These are phyloP conservation scores for Paraconiothyrium brasiliense DNA, from an alignment of 2,329 filamentous ascomycete species.

Conservation along the genomic window DNA sequence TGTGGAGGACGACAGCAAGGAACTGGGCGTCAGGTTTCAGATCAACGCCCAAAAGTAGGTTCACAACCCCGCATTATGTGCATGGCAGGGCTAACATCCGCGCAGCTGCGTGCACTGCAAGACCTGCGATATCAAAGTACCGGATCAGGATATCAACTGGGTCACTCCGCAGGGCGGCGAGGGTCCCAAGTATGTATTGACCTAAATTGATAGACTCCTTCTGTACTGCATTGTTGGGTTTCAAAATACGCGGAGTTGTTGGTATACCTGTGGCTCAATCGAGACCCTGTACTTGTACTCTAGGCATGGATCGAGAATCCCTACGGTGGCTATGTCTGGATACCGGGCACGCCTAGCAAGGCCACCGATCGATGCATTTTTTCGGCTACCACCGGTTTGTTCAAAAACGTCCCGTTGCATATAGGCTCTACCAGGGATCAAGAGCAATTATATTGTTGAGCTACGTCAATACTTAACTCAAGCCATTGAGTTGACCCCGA, in stretches of 20 bases:
- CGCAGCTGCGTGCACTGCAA: constrained; percentile 97
- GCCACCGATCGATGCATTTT: constrained; percentile 8
- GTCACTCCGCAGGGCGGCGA: constrained; percentile 91
- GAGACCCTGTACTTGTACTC: constrained; percentile 14
- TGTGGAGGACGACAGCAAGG: constrained; percentile 87
- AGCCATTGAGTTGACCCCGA: not conserved
- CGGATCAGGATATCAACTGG: constrained; percentile 94
- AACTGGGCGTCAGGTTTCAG: constrained; percentile 91
- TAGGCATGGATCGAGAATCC: constrained; percentile 1
- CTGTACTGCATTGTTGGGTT: constrained; percentile 13
- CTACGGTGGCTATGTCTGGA: constrained; percentile 13
- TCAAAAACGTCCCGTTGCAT: constrained; percentile 1
- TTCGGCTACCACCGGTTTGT: constrained; percentile 4
- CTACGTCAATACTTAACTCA: not conserved
- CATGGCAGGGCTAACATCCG: constrained; percentile 35
- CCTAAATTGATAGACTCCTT: constrained; percentile 39
- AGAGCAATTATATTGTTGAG: not conserved
- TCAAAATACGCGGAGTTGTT: constrained; percentile 10
- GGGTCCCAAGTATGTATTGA: constrained; percentile 72
- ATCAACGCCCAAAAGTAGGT: constrained; percentile 98
- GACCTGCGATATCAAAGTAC: constrained; percentile 99
- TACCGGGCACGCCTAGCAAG: constrained; percentile 3
- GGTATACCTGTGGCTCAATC: constrained; percentile 12
- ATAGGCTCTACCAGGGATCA: not conserved
- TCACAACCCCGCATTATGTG: not conserved